Base-by-base conservation (phyloP, 495 filamentous ascomycete species). In the Xylaria longipes region DNA sequence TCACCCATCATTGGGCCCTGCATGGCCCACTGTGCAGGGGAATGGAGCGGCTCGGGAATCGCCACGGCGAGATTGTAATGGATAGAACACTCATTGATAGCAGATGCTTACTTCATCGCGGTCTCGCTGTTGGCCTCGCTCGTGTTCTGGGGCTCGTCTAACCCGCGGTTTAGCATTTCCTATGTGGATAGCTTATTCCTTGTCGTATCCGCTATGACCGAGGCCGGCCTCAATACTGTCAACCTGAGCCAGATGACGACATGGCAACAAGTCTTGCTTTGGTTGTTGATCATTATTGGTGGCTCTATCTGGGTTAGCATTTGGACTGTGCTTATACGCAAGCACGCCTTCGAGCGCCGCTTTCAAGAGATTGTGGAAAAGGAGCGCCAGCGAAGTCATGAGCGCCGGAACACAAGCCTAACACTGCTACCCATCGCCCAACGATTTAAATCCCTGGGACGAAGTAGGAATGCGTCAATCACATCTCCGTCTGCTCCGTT, bases 111-210 rank as follows among this genome's bases (percentile, higher is more conserved):
- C 80, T 97, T 97, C 79, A 86, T 94, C 73, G 66, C 81, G 5
- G 87, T 89, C 29, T 89, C 85, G 50, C 74, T 95, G n/a, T 65
- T 92, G 45, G 82, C 86, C 33, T 93, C 91, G 46, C 69, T 91
- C 57, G 86, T 97, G 58, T 94, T 97, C 80, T 96, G 89, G 87
- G 86, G 86, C 50, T 87, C 88, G 4, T 91, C 91, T 1, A 66
- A 78, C 56, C 89, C 90, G 22, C 78, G 82, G 54, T 78, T 83
- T 46, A 91, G 86, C 70, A 87, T 97, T 71, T 84, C 84, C 62
- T 97, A 93, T 81, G 86, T 87, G 9, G 92, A 97, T 77, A 87
- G 90, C 15, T 82, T 97, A 14, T 97, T 95, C 76, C 78, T 97
- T 46, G 87, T 88, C 56, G 88, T 92, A 52, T 92, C 89, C 72